Percentiles rank a stretch among this genome's conserved stretches.
Conservation (phyloP, 495 filamentous ascomycete species). For the Penicillium dipodomyicola region DNA sequence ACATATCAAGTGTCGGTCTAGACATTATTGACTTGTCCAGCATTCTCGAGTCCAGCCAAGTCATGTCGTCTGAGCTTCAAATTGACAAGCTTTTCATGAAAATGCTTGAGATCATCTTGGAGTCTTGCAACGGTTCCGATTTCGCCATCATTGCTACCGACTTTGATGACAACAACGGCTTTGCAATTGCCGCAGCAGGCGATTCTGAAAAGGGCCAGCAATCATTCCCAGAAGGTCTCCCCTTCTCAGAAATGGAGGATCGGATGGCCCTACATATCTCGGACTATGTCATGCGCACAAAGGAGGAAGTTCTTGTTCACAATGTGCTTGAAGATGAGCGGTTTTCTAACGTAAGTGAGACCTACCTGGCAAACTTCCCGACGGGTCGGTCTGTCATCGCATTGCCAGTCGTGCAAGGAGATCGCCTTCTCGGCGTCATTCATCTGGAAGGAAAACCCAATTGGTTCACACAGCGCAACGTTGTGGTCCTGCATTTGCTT, state of each 20-base stretch:
- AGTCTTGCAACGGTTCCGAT: conserved; percentile 78
- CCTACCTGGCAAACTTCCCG: conserved; percentile 65
- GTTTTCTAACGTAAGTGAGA: conserved; percentile 75
- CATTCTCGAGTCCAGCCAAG: conserved; percentile 83
- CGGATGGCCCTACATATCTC: conserved; percentile 76
- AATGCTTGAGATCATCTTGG: conserved; percentile 87
- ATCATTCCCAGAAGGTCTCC: conserved; percentile 57
- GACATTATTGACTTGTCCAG: conserved; percentile 88
- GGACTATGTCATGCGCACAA: conserved; percentile 78
- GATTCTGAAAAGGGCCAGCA: conserved; percentile 61
- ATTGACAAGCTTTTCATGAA: conserved; percentile 81
- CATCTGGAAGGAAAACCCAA: conserved; percentile 83
- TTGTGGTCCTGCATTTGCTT: conserved; percentile 79
- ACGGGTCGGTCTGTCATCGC: conserved; percentile 77
- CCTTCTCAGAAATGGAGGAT: conserved; percentile 60
- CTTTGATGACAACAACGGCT: conserved; percentile 62
- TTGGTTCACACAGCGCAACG: conserved; percentile 83
- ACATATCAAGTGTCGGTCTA: conserved; percentile 46
- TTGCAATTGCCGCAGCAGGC: conserved; percentile 75
- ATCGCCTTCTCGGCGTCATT: conserved; percentile 75
- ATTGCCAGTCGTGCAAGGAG: conserved; percentile 77
- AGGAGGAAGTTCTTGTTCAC: conserved; percentile 77
- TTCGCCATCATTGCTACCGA: conserved; percentile 76
- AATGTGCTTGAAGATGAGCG: conserved; percentile 82
- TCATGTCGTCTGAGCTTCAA: conserved; percentile 84